phyloP scores from a whole-genome alignment of 495 filamentous ascomycete species.

The Hypoxylon crocopeplum region DNA sequence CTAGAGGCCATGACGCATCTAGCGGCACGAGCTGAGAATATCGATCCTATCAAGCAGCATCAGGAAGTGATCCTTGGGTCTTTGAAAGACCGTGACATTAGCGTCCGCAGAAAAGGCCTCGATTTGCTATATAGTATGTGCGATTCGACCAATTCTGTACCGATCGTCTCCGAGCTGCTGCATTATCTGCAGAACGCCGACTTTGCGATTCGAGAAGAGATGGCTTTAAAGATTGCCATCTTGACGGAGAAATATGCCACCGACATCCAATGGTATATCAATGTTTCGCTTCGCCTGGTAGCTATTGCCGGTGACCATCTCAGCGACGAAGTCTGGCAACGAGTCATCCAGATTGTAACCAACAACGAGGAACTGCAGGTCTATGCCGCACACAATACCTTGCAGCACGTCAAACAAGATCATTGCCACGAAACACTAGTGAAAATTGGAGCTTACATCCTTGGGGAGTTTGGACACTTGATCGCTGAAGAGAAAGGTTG shows the following conservation, averaged over 20 bases:
- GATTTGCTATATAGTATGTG: conserved; percentile 99
- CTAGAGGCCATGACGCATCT: conserved; percentile 99
- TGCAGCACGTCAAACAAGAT: conserved; percentile 88
- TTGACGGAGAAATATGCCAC: conserved; percentile 98
- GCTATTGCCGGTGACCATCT: conserved; percentile 98
- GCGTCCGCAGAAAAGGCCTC: conserved; percentile 91
- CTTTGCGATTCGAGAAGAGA: conserved; percentile 97
- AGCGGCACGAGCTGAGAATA: conserved; percentile 89
- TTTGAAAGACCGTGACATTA: conserved; percentile 94
- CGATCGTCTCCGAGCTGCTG: conserved; percentile 91
- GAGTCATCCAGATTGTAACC: conserved; percentile 98
- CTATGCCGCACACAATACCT: conserved; percentile 90
- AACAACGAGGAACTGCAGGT: conserved; percentile 99
- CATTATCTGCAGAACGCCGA: conserved; percentile 96
- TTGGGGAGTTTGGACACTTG: conserved; percentile 96
- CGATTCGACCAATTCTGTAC: conserved; percentile 86
- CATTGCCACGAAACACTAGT: conserved; percentile 95
- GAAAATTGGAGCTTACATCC: conserved; percentile 94
- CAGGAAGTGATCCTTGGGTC: conserved; percentile 95
- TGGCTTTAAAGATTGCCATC: conserved; percentile 99
- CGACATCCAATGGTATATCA: conserved; percentile 98
- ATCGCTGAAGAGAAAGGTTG: conserved; percentile 94
- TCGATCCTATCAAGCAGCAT: conserved; percentile 98
- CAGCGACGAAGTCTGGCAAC: conserved; percentile 99
- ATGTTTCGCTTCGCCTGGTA: conserved; percentile 92